Evolutionary conservation across 2,329 filamentous ascomycete genomes (phyloP).

Genomic region (Seiridium unicorne): DNA sequence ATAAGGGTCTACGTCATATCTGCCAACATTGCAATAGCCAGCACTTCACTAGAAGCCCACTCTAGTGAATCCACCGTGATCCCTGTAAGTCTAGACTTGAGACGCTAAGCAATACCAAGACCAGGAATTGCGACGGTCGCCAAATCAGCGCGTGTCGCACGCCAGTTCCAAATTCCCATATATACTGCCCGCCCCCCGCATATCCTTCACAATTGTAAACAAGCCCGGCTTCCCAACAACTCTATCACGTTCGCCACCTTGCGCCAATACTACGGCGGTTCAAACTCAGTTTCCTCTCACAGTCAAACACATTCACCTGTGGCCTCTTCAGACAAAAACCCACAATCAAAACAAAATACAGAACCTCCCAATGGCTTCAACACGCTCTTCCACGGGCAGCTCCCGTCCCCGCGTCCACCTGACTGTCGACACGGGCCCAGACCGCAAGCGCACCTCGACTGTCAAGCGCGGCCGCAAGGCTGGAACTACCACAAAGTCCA

Average conservation of each 20-base stretch:
- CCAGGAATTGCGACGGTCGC: background rate
- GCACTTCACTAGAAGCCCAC: too few relatives aligned
- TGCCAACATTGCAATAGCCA: background rate
- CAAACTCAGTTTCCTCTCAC: too few relatives aligned
- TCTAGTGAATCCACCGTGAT: background rate
- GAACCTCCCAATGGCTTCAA: slow-evolving; percentile 17
- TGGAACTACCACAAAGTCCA: background rate
- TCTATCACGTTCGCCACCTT: background rate
- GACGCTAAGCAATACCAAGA: background rate
- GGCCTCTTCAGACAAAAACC: background rate
- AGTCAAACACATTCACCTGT: too few relatives aligned
- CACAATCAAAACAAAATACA: background rate
- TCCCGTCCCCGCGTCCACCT: slow-evolving; percentile 23
- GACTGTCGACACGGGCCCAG: slow-evolving; percentile 21
- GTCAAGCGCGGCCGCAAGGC: slow-evolving; percentile 22
- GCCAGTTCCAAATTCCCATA: background rate
- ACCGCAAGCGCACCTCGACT: slow-evolving; percentile 22
- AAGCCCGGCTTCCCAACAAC: background rate
- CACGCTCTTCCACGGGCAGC: slow-evolving; percentile 23
- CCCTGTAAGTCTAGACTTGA: background rate
- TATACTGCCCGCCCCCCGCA: background rate
- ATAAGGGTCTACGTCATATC: background rate
- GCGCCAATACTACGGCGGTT: background rate
- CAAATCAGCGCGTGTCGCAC: background rate
- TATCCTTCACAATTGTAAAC: background rate